Evolutionary conservation across 2,329 filamentous ascomycete species (phyloP).

Genomic region (Akanthomyces muscarius): DNA sequence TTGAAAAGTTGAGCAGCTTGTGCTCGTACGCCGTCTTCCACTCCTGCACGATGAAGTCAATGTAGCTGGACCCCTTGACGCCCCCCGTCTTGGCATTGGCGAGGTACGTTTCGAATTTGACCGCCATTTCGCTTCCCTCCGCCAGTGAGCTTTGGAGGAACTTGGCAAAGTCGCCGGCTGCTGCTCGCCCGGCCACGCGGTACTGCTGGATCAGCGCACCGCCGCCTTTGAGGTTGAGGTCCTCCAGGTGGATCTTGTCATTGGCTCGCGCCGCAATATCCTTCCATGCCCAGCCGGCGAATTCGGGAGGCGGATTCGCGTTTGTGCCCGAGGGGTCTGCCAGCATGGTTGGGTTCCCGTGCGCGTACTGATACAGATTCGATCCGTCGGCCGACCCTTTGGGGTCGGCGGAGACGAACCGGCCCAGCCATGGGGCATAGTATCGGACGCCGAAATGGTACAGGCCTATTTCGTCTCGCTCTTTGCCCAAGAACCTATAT

Average conservation of each 20-base stretch:
- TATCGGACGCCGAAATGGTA: constrained; percentile 26
- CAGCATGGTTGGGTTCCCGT: constrained; percentile 17
- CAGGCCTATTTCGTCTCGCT: constrained; percentile 26
- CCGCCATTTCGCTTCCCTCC: neutral
- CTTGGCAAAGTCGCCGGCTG: constrained; percentile 6
- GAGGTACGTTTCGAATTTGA: constrained; percentile 10
- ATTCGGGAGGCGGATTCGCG: neutral
- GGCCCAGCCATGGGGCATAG: constrained; percentile 25
- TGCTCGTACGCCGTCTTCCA: constrained; percentile 5
- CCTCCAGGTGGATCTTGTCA: neutral
- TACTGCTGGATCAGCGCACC: neutral
- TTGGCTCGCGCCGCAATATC: neutral
- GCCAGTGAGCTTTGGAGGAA: neutral
- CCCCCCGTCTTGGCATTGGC: constrained; percentile 2
- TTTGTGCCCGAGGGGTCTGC: constrained; percentile 13
- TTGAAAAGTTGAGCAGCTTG: constrained; percentile 8
- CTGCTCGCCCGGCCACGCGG: constrained; percentile 1
- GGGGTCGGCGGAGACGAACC: constrained; percentile 26
- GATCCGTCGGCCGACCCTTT: constrained; percentile 20
- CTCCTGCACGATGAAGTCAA: constrained; percentile 3
- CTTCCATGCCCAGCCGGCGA: neutral
- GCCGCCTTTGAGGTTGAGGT: neutral
- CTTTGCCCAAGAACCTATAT: constrained; percentile 25
- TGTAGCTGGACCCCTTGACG: constrained; percentile 7
- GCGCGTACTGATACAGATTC: constrained; percentile 22